Evolutionary conservation across 176 grass and related monocot genomes (phyloP).

Genomic region (Phoenix dactylifera): DNA sequence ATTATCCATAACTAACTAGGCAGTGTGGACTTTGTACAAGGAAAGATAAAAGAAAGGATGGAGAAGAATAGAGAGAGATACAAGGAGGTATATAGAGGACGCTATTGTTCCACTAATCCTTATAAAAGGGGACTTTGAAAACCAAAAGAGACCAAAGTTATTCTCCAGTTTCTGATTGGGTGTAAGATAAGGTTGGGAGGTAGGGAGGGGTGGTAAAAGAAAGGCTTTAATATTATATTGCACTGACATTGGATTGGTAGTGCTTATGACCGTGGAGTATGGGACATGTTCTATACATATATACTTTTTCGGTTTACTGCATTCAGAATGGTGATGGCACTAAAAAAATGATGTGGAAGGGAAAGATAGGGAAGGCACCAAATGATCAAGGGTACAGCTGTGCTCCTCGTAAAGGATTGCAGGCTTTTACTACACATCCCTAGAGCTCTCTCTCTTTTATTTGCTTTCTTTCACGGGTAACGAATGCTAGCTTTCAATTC

Average conservation of each 20-base stretch:
- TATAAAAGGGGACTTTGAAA: too few species aligned
- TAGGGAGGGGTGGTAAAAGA: conserved; percentile 16
- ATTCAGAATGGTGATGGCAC: conserved; percentile 25
- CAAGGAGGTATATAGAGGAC: neutral
- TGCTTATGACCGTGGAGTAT: conserved; percentile 1
- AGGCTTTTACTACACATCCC: conserved; percentile 77
- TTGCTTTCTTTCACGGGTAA: neutral
- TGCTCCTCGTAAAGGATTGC: conserved; percentile 62
- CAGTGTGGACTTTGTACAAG: neutral
- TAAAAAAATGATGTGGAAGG: neutral
- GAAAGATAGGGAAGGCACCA: conserved; percentile 17
- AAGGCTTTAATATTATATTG: conserved; percentile 7
- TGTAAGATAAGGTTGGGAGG: conserved; percentile 13
- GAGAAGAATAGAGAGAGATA: conserved; percentile 7
- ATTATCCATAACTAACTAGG: conserved; percentile 40
- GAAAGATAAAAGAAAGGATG: conserved; percentile 17
- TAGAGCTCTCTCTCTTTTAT: conserved; percentile 13
- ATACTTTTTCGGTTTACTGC: conserved; percentile 11
- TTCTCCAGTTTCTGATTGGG: conserved; percentile 2
- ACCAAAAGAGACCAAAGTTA: too few species aligned
- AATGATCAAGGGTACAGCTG: conserved; percentile 27
- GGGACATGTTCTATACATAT: neutral
- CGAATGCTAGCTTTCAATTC: conserved; percentile 34
- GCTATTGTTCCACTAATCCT: too few species aligned
- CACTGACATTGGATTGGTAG: neutral